Percentiles rank a stretch among this genome's conserved stretches.
These are phyloP conservation scores for Lipomyces yamadae DNA, from an alignment of 805 yeast genomes.

Conservation along the genomic window DNA sequence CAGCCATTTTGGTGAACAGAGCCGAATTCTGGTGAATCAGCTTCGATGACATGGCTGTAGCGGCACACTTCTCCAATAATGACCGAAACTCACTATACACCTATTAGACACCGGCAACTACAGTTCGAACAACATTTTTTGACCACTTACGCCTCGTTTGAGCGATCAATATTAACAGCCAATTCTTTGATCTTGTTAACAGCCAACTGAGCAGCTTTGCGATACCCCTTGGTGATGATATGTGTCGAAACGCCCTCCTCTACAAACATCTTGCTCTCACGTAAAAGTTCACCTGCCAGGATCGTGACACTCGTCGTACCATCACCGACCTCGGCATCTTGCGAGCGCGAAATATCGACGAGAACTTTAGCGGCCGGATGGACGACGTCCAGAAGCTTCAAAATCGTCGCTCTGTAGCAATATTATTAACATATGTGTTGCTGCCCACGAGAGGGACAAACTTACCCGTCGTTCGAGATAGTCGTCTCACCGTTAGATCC, in stretches of 20 bases:
- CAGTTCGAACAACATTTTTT: background rate
- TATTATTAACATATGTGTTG: background rate
- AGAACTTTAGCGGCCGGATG: slow-evolving; percentile 98
- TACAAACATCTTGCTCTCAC: slow-evolving; percentile 85
- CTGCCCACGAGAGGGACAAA: background rate
- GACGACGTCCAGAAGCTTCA: slow-evolving; percentile 88
- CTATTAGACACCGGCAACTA: background rate
- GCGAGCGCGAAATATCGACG: slow-evolving; percentile 93
- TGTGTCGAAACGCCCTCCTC: slow-evolving; percentile 97
- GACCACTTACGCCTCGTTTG: slow-evolving; percentile 48
- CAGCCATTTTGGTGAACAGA: slow-evolving; percentile 95
- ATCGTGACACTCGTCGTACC: slow-evolving; percentile 98
- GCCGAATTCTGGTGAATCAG: slow-evolving; percentile 83
- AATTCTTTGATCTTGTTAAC: slow-evolving; percentile 72
- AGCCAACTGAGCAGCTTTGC: slow-evolving; percentile 80
- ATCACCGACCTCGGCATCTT: slow-evolving; percentile 98
- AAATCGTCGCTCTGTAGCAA: slow-evolving; percentile 77
- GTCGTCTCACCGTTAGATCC: slow-evolving; percentile 84
- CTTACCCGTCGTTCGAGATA: slow-evolving; percentile 82
- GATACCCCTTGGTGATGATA: slow-evolving; percentile 82
- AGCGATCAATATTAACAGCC: slow-evolving; percentile 67
- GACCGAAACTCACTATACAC: slow-evolving; percentile 61
- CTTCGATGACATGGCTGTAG: slow-evolving; percentile 96
- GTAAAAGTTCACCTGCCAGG: slow-evolving; percentile 84
- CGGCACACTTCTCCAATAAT: slow-evolving; percentile 87